Evolutionary conservation across 345 rosid species (phyloP).

Genomic region (Passiflora organensis): DNA sequence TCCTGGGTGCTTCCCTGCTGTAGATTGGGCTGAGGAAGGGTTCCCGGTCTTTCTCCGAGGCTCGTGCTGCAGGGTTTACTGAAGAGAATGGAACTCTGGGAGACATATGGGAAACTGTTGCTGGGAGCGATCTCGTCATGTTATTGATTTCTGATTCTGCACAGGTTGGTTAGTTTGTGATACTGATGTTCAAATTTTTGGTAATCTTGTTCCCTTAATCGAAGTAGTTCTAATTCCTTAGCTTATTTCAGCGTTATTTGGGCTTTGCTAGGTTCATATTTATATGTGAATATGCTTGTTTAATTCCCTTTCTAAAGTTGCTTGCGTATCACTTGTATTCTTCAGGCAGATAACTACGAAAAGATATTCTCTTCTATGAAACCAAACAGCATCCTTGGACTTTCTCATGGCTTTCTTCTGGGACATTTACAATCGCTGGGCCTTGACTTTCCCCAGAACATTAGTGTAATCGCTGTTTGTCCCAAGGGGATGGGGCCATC

Average conservation of each 20-base stretch:
- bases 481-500: conserved; percentile 94
- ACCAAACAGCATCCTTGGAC: conserved; percentile 85
- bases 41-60: conserved; percentile 78
- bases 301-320: background rate
- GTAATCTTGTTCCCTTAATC: too few species aligned
- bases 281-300: too few species aligned
- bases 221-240: too few species aligned
- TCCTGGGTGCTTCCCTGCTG: conserved; percentile 3
- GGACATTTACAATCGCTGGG: conserved; percentile 77
- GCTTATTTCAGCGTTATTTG: background rate
- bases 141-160: conserved; percentile 92
- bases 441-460: conserved; percentile 71
- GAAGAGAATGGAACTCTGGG: conserved; percentile 86
- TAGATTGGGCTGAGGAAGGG: conserved; percentile 92
- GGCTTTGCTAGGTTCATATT: too few species aligned
- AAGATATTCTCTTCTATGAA: conserved; percentile 79
- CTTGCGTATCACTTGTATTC: background rate
- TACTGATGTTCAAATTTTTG: too few species aligned
- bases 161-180: conserved; percentile 45
- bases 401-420: conserved; percentile 87
- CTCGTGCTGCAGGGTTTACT: conserved; percentile 81
- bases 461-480: conserved; percentile 78
- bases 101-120: conserved; percentile 82
- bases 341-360: conserved; percentile 80
- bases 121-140: conserved; percentile 84